Conservation (phyloP, 2,329 filamentous ascomycete species). For the Botryosphaeria dothidea region DNA sequence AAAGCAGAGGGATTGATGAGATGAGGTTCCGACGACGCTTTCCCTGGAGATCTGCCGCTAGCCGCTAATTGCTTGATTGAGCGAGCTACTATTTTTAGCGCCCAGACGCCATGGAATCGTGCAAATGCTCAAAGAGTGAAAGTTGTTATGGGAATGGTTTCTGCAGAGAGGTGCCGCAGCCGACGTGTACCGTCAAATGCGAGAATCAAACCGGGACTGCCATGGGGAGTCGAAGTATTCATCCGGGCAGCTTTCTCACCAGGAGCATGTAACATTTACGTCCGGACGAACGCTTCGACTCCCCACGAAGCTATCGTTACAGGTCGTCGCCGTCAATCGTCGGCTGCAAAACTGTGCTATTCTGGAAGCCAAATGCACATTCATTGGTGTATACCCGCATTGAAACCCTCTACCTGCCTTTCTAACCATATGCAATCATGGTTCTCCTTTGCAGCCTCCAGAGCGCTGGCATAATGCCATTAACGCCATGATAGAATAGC, state of each 20-base stretch:
- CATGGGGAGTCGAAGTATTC: not conserved
- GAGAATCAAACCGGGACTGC: no score
- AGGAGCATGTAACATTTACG: no score
- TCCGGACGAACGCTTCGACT: no score
- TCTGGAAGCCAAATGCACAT: not conserved
- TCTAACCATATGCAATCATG: not conserved
- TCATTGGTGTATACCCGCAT: not conserved
- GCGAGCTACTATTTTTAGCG: constrained; percentile 6
- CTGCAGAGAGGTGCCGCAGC: no score
- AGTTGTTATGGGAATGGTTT: no score
- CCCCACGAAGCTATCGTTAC: no score
- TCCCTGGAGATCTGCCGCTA: not conserved
- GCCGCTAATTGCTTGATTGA: not conserved
- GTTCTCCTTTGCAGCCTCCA: not conserved
- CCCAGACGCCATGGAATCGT: no score
- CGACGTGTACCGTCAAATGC: no score
- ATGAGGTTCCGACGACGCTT: not conserved
- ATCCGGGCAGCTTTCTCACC: no score
- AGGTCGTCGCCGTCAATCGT: no score
- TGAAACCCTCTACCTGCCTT: not conserved
- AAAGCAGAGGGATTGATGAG: not conserved
- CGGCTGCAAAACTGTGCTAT: not conserved
- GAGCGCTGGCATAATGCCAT: not conserved
- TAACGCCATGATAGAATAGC: not conserved
- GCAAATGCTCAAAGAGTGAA: no score